Evolutionary conservation across 495 filamentous ascomycete species (phyloP), one percentile per base, ranked within the genome.

Genomic region (Daldinia childiae): DNA sequence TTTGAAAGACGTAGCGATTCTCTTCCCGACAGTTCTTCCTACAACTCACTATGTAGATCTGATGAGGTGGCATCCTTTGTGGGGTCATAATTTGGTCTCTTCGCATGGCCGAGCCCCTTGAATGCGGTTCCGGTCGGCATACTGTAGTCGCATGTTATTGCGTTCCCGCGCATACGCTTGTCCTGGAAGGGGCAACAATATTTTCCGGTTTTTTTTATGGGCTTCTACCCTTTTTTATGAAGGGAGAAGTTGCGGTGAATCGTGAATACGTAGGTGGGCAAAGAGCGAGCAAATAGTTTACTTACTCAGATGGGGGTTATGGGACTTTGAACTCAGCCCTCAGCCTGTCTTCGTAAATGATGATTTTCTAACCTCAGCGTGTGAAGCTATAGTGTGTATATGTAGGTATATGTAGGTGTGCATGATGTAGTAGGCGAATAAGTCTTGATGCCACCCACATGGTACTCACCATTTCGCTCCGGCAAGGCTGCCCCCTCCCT

Each of bases 71-170:
- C 52, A 72, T 72, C 36, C 12, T 11, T 57, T 34, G 69, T 72
- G 69, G 69, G 45, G 69, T 41, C 43, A 55, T 58, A 63, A 72
- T 68, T 64, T 68, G 56, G 30, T 34, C 39, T 57, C 41, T 30
- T 68, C 54, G 38, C 61, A 63, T 45, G 45, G 69, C 56, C 56
- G 56, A 52, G 32, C 60, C 60, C 59, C 60, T 65, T 39, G 60
- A 39, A 60, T 58, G 58, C 71, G 71, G 62, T 62, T 73, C 50
- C 34, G 62, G 71, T 69, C 71, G 66, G 71, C 66, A 68, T 65
- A 61, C 32, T 65, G 43, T 48, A 43, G 61, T 64, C 43, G 60
- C 64, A 55, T 52, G 64, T 60, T 64, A 43, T 73, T 66, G 57
- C 57, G 56, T 21, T 62, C 61, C 65, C 70, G 50, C 32, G 48